These are phyloP conservation scores for Tribonema minus DNA, from an alignment of 108 stramenopile genomes.

Conservation along the genomic window DNA sequence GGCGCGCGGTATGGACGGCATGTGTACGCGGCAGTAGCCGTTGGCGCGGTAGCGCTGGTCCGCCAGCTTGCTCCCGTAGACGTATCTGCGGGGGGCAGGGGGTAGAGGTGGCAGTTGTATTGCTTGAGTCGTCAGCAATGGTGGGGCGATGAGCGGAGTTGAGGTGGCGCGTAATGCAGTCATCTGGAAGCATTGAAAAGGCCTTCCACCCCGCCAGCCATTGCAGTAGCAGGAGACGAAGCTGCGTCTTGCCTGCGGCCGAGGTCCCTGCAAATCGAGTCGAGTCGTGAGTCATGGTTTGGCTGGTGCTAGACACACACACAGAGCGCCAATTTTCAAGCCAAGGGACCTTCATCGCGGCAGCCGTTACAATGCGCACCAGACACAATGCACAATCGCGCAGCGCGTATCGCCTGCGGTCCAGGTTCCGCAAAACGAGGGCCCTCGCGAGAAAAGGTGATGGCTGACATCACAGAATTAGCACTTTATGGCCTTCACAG, in stretches of 20 bases:
- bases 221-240: background rate
- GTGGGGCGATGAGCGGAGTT: background rate
- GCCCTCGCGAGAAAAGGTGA: background rate
- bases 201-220: background rate
- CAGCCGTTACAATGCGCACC: too few species aligned
- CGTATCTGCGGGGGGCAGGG: background rate
- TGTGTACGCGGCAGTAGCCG: conserved; percentile 42
- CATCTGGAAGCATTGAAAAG: background rate
- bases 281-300: too few species aligned
- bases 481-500: background rate
- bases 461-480: background rate
- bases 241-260: background rate
- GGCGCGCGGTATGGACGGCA: conserved; percentile 25
- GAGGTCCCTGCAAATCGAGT: background rate
- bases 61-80: conserved; percentile 13
- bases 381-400: too few species aligned
- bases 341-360: too few species aligned
- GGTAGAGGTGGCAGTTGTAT: background rate
- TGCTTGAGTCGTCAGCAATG: background rate
- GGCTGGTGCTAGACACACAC: too few species aligned
- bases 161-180: background rate
- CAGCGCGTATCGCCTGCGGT: too few species aligned
- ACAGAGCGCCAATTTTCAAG: too few species aligned
- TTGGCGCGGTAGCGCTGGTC: conserved; percentile 7
- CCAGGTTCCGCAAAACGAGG: too few species aligned